phyloP scores from a whole-genome alignment of 768 basidiomycete species.

The Dacryopinax primogenitus region DNA sequence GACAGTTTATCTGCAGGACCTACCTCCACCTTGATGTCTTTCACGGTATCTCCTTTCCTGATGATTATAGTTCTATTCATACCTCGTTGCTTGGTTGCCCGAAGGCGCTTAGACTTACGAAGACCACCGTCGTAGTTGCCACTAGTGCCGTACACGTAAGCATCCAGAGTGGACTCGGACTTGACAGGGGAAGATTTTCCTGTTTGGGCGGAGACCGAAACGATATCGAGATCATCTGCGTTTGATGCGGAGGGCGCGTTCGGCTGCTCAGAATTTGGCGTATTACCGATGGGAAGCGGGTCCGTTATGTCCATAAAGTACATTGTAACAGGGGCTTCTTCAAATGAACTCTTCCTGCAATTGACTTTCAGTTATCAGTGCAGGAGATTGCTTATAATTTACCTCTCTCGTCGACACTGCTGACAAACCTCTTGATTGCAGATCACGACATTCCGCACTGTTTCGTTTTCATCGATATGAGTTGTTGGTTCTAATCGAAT shows the following conservation, averaged over 20 bases:
- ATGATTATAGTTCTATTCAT: slow-evolving; percentile 44
- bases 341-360: neutral
- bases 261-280: neutral
- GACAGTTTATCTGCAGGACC: too few species aligned
- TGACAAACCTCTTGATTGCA: slow-evolving; percentile 37
- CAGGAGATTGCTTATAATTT: slow-evolving; percentile 13
- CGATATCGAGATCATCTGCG: neutral
- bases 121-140: neutral
- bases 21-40: slow-evolving; percentile 66
- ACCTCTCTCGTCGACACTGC: slow-evolving; percentile 51
- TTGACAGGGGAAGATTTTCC: neutral
- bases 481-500: neutral
- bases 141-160: neutral
- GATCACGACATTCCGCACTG: neutral
- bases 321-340: slow-evolving; percentile 9
- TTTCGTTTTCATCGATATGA: neutral
- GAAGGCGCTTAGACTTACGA: slow-evolving; percentile 51
- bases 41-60: slow-evolving; percentile 53
- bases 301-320: neutral
- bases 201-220: neutral
- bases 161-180: neutral
- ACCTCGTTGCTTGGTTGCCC: slow-evolving; percentile 33
- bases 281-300: neutral
- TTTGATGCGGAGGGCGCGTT: neutral
- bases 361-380: neutral